Evolutionary conservation across 768 basidiomycete species (phyloP), one percentile per base, ranked within the genome.

Genomic region (Scleroderma citrinum): DNA sequence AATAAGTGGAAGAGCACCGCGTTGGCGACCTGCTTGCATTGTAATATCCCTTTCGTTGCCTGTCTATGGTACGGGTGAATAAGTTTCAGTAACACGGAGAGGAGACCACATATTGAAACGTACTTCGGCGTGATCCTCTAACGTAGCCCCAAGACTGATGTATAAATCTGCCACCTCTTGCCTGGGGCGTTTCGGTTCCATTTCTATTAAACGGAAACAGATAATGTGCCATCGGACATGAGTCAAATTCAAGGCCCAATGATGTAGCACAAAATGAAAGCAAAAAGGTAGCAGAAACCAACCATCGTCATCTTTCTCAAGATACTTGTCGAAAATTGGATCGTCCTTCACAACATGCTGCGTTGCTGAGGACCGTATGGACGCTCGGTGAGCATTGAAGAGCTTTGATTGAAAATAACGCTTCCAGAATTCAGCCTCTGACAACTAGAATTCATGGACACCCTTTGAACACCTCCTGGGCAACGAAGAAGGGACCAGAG

Each of bases 251-350:
- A 11, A 17, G 39, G 7, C 2, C 13, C 17, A 7, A 16, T n/a
- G 14, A 2, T 14, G 10, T 14, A 40, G 44, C 12, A 46, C 16
- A 42, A n/a, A 23, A 24, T 7, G 13, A 21, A 11, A 44, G 40
- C 21, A 7, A 29, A 19, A 16, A 5, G 17, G 7, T n/a, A n/a
- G n/a, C n/a, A n/a, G n/a, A n/a, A n/a, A 63, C 80, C 32, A 59
- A 92, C 92, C 92, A 63, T 97, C 92, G 59, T 99, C 96, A 31
- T 93, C 92, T 59, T 83, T 87, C 66, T 94, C 92, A n/a, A 99
- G 70, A 65, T 98, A 99, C 58, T 85, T 82, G 74, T 98, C 95
- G 56, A 99, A 91, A 48, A 98, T 93, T 0, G 87, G 78, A 62
- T 99, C 96, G 44, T 88, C 88, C 65, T 89, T 87, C 47, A 91